Evolutionary conservation across 306 rosid genomes (phyloP).

Genomic region (Hippophae tibetana): DNA sequence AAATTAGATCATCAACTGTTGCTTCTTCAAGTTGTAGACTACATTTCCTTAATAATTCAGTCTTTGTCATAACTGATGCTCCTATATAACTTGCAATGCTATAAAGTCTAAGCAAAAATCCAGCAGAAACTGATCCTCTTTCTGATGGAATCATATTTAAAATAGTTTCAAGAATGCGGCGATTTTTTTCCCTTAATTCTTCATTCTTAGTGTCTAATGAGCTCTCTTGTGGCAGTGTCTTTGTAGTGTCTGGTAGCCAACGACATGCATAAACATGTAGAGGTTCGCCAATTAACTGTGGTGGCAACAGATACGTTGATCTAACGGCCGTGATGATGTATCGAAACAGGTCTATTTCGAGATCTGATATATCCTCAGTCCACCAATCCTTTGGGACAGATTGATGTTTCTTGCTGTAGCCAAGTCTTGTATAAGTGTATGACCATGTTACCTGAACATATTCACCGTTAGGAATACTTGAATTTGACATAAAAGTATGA

Average conservation of each 20-base stretch:
- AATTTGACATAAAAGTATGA: background rate
- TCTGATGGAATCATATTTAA: constrained; percentile 80
- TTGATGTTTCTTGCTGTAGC: constrained; percentile 57
- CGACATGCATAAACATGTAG: constrained; percentile 81
- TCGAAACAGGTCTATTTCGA: constrained; percentile 70
- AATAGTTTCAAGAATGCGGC: constrained; percentile 56
- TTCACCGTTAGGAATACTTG: constrained; percentile 3
- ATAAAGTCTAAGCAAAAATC: constrained; percentile 68
- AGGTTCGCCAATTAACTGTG: constrained; percentile 89
- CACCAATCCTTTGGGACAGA: constrained; percentile 97
- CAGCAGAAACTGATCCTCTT: constrained; percentile 67
- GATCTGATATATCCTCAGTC: constrained; percentile 88
- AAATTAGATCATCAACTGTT: constrained; percentile 55
- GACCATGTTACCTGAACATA: constrained; percentile 78
- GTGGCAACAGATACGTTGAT: constrained; percentile 59
- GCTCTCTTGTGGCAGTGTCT: constrained; percentile 23
- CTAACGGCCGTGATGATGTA: constrained; percentile 64
- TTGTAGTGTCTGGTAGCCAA: constrained; percentile 58
- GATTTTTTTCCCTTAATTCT: constrained; percentile 36
- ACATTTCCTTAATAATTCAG: constrained; percentile 68
- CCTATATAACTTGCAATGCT: constrained; percentile 45
- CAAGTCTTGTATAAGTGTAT: constrained; percentile 93
- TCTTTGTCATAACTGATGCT: constrained; percentile 52
- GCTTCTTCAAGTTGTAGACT: constrained; percentile 81
- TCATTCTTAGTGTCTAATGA: constrained; percentile 33